phyloP scores from a whole-genome alignment of 176 grass and related monocot genomes.

The Chloris gayana region DNA sequence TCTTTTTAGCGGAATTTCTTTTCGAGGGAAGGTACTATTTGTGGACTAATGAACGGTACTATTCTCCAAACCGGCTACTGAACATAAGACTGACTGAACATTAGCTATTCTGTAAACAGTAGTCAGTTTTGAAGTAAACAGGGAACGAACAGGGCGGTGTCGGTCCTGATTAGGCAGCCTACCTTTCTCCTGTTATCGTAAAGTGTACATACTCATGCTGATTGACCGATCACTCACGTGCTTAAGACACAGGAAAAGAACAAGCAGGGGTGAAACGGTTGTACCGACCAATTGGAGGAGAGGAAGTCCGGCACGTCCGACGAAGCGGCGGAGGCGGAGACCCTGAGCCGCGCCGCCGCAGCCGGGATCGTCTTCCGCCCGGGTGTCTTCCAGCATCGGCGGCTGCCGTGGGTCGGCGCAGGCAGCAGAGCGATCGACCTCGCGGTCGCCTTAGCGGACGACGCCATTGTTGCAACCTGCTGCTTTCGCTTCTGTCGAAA shows the following conservation, averaged over 20 bases:
- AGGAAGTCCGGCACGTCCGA: conserved; percentile 88
- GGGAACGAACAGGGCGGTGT: background rate
- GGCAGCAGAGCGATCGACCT: conserved; percentile 24
- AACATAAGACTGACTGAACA: too few relatives aligned
- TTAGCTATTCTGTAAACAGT: too few relatives aligned
- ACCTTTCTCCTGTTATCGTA: background rate
- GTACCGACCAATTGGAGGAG: conserved; percentile 73
- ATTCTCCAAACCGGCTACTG: too few relatives aligned
- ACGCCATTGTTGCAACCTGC: conserved; percentile 37
- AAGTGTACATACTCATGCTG: background rate
- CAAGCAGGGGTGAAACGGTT: background rate
- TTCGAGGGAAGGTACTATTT: too few relatives aligned
- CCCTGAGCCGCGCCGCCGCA: conserved; percentile 24
- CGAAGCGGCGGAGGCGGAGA: conserved; percentile 39
- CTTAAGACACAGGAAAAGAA: background rate
- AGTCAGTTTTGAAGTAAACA: too few relatives aligned
- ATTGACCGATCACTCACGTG: background rate
- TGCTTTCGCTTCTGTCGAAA: background rate
- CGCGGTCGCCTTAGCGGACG: conserved; percentile 33
- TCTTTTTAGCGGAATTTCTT: too few relatives aligned
- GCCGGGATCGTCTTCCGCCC: background rate
- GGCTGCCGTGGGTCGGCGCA: background rate
- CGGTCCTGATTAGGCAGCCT: conserved; percentile 15
- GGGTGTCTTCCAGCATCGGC: background rate
- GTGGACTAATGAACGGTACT: too few relatives aligned